phyloP scores from a whole-genome alignment of 371 early-diverging fungal genomes.

The Massospora cicadina region DNA sequence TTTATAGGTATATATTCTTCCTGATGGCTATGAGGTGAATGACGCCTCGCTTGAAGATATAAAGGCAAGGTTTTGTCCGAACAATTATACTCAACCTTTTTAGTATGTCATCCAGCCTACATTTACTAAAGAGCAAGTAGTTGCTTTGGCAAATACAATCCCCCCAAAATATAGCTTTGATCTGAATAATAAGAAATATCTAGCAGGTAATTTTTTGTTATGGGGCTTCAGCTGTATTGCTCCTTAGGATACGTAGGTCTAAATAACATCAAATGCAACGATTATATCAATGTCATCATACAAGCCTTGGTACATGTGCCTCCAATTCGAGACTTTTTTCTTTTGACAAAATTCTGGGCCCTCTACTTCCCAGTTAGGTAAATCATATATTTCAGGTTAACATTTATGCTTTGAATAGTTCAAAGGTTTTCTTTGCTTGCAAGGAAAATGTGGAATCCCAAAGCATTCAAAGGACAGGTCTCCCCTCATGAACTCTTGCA shows the following conservation, averaged over 20 bases:
- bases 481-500: conserved; percentile 92
- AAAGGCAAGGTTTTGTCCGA: conserved; percentile 43
- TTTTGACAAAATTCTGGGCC: conserved; percentile 42
- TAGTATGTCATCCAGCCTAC: conserved; percentile 72
- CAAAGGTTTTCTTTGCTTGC: conserved; percentile 60
- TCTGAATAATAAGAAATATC: conserved; percentile 66
- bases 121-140: conserved; percentile 52
- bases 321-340: conserved; percentile 66
- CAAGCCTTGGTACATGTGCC: conserved; percentile 82
- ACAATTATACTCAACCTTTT: too few species aligned
- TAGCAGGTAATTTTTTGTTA: conserved; percentile 38
- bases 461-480: conserved; percentile 88
- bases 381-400: not conserved
- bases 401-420: conserved; percentile 20
- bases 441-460: conserved; percentile 87
- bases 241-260: conserved; percentile 73
- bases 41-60: conserved; percentile 82
- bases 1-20: conserved; percentile 65
- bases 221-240: not conserved
- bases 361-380: conserved; percentile 33
- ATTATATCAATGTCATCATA: conserved; percentile 85
- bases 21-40: conserved; percentile 82
- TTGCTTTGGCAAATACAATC: conserved; percentile 35
- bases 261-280: conserved; percentile 91
- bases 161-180: conserved; percentile 42